These are phyloP conservation scores for Coleophoma crateriformis DNA, from an alignment of 2,329 filamentous ascomycete genomes.

Conservation along the genomic window DNA sequence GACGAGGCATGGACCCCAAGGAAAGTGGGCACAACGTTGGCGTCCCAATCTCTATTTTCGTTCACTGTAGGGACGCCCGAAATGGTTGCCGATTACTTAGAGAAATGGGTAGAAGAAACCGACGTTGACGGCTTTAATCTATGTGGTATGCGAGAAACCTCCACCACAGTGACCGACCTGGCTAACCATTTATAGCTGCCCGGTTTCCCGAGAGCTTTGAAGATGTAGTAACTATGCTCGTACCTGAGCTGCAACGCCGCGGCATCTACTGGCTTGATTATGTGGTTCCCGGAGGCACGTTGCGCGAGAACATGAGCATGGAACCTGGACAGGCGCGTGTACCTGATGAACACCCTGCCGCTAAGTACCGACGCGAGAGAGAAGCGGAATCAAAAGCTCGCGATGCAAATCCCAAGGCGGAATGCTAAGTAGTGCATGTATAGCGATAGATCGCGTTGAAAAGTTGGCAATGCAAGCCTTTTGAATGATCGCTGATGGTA, in stretches of 20 bases:
- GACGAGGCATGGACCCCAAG: slow-evolving; percentile 61
- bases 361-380: background rate
- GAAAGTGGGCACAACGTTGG: slow-evolving; percentile 62
- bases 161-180: no score
- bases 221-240: slow-evolving; percentile 56
- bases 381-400: no score
- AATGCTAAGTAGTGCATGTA: no score
- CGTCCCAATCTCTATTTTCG: slow-evolving; percentile 60
- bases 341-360: slow-evolving; percentile 35
- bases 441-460: no score
- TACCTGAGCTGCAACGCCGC: slow-evolving; percentile 54
- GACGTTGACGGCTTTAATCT: slow-evolving; percentile 73
- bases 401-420: no score
- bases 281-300: slow-evolving; percentile 47
- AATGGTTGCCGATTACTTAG: slow-evolving; percentile 61
- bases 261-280: slow-evolving; percentile 44
- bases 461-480: no score
- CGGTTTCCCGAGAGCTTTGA: slow-evolving; percentile 61
- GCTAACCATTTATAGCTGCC: slow-evolving; percentile 21
- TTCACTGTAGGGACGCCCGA: slow-evolving; percentile 58
- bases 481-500: no score
- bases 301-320: slow-evolving; percentile 54
- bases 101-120: slow-evolving; percentile 60
- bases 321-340: slow-evolving; percentile 42
- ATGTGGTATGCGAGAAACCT: slow-evolving; percentile 38